Base-by-base conservation (phyloP, 164 flowering plant species). In the Aristolochia fimbriata region DNA sequence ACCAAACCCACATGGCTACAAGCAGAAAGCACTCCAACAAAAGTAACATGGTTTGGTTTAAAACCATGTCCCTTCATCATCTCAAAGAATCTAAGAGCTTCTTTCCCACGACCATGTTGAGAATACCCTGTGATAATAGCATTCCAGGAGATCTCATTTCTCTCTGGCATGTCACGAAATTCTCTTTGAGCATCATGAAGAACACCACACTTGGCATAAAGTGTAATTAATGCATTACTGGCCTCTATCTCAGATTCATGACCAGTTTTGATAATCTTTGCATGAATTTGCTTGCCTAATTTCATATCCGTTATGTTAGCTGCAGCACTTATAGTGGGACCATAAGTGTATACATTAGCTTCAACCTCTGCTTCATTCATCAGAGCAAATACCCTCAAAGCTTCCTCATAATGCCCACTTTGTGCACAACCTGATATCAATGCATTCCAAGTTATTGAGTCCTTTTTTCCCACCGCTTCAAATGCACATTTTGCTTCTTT, bases 1-100 rank as follows among this genome's bases (percentile, higher is more conserved):
- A 70, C 77, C 57, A 70, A 62, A 51, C 74, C 77, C 17, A 74
- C 74, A 59, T 74, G 77, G 57, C 77, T 74, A 56, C 77, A 74
- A 64, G 77, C 74, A 10, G 77, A 67, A 31, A 74, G 46, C 21
- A 70, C 65, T 46, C 74, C 70, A 24, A 74, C 70, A 68, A 74
- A 74, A 3, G 77, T 70, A 43, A 74, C 67, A 50, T 67, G 66
- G 41, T 65, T 69, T n/a, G 76, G 76, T 20, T 15, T 62, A n/a
- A 56, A 55, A 20, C 67, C 72, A 47, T 37, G 12, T 46, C 16
- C 51, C 51, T 69, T 69, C 76, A 73, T 73, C 70, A 59, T 55
- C 60, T 69, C 65, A 51, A 73, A 73, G 55, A 73, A 62, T 52
- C 63, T 49, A 16, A 73, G 64, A 22, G 76, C 70, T 57, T 73